Percentiles rank a stretch among this genome's conserved stretches.
Conservation (phyloP, 306 rosid genomes). For the Cyclanthera cordifolia region DNA sequence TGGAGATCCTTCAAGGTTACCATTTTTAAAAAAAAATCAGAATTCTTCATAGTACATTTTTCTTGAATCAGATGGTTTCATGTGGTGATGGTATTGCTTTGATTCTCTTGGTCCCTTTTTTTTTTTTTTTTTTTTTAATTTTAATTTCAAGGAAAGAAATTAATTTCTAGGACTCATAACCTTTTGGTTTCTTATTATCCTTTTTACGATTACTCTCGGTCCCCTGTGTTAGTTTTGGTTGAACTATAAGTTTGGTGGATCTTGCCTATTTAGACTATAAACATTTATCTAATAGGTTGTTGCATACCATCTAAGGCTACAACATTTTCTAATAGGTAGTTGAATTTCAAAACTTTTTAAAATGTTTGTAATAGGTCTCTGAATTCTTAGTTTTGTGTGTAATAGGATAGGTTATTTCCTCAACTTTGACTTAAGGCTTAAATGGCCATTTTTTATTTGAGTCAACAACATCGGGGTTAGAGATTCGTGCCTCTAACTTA, state of each 20-base stretch:
- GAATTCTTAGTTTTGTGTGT: no score
- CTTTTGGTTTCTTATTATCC: no score
- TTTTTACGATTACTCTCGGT: no score
- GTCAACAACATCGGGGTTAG: no score
- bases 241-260: background rate
- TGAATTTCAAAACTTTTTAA: background rate
- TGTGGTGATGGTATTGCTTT: background rate
- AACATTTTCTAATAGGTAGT: background rate
- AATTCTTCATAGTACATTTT: conserved; percentile 13
- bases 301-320: no score
- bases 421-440: background rate
- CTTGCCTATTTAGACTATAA: background rate
- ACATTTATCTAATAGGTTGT: background rate
- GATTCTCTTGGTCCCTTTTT: background rate
- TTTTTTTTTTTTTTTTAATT: no score
- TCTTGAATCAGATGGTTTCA: background rate
- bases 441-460: no score
- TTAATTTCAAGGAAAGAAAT: no score
- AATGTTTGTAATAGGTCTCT: background rate
- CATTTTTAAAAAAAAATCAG: conserved; percentile 9
- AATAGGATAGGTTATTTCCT: no score
- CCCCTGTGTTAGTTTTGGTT: background rate
- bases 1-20: conserved; percentile 75
- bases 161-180: no score
- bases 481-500: no score